Percentiles rank a stretch among this genome's conserved stretches.
phyloP scores from a whole-genome alignment of 106 monocot species.

The Acorus calamus region DNA sequence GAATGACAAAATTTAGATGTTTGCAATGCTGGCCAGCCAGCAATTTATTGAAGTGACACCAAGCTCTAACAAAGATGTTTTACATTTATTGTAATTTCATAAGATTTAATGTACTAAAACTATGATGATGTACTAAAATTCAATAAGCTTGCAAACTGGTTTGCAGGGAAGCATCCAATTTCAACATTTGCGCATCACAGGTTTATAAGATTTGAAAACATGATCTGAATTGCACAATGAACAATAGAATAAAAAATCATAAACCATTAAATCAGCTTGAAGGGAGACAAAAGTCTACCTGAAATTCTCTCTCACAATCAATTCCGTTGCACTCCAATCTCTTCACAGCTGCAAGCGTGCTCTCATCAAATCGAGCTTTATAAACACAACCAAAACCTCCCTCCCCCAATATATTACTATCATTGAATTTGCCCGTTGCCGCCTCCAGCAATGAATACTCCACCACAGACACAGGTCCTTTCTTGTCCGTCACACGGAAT shows the following conservation, averaged over 20 bases:
- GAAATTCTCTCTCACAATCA: conserved; percentile 70
- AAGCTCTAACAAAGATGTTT: no score
- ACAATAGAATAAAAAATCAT: no score
- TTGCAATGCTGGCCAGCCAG: no score
- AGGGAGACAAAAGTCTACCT: conserved; percentile 22
- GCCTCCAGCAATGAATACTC: conserved; percentile 51
- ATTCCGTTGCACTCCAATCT: conserved; percentile 36
- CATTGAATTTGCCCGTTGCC: conserved; percentile 66
- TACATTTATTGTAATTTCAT: no score
- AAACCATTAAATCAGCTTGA: no score
- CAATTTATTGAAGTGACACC: no score
- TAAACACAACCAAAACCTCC: conserved; percentile 60
- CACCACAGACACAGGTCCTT: conserved; percentile 30
- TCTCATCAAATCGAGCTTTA: conserved; percentile 52
- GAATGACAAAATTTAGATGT: no score
- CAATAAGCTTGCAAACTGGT: not conserved
- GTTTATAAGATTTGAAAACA: no score
- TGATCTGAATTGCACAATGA: no score
- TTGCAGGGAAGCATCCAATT: not conserved
- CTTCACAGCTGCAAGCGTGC: conserved; percentile 64
- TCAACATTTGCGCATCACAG: no score
- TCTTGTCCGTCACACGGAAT: conserved; percentile 36
- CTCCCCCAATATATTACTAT: conserved; percentile 54
- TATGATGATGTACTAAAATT: not conserved
- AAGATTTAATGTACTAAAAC: not conserved